Evolutionary conservation across 2,329 filamentous ascomycete genomes (phyloP), one percentile per base, ranked within the genome.

Genomic region (Neoarthrinium moseri): DNA sequence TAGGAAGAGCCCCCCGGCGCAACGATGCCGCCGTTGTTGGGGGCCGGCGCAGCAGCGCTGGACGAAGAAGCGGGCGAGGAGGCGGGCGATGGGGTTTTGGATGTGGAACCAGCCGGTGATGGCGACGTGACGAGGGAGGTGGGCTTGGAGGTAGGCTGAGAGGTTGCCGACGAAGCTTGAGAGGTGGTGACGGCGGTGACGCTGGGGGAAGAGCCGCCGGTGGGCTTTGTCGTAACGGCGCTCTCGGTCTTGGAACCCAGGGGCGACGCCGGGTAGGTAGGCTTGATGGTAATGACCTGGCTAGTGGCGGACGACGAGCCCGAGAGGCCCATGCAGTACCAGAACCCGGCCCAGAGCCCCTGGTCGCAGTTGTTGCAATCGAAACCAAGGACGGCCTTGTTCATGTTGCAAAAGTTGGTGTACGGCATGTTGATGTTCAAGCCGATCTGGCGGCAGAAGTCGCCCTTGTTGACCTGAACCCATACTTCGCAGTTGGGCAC

Each of bases 301-400:
- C 12, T 15, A 18, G 23, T 18, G 6, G 18, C 15, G 8, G 37
- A 15, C 24, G 11, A 4, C 2, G 26, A n/a, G 20, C 18, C 21
- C 7, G 8, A 20, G 27, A 18, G 18, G 7, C 17, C 22, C 17
- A 43, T 27, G 15, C 40, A 43, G 35, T 23, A 50, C 48, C 48
- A 50, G 34, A 47, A 50, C 18, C 37, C 42, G 21, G 44, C 44
- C 44, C 33, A 47, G 22, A 50, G 45, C 39, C 37, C 11, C n/a
- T 10, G 21, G 10, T 26, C 7, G 26, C 48, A 50, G 23, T 50
- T 45, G 44, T 50, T 35, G 11, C 48, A 44, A 23, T 47, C 26
- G 12, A 7, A 8, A 7, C 48, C 48, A 6, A 50, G 44, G n/a
- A 50, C 44, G n/a, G 48, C 44, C n/a, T n/a, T n/a, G 33, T 50